These are phyloP conservation scores for Tricholoma matsutake DNA, from an alignment of 768 basidiomycete species.

Conservation along the genomic window DNA sequence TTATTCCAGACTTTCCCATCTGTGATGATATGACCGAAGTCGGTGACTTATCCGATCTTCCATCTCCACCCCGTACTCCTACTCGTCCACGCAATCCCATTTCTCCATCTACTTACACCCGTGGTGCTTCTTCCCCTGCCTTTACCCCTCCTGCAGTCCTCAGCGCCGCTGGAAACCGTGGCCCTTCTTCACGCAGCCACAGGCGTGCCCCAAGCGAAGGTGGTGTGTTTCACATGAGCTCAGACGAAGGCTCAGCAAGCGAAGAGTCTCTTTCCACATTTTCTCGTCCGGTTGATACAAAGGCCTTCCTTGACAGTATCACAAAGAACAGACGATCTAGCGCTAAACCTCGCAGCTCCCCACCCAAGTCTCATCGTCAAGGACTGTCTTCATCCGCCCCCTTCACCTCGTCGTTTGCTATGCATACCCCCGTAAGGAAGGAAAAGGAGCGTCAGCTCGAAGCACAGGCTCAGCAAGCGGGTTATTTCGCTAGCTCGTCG, in stretches of 20 bases:
- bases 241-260: slow-evolving; percentile 45
- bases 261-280: slow-evolving; percentile 5
- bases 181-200: slow-evolving; percentile 38
- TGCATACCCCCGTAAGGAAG: slow-evolving; percentile 11
- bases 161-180: slow-evolving; percentile 5
- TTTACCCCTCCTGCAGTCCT: slow-evolving; percentile 13
- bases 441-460: slow-evolving; percentile 31
- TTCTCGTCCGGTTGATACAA: neutral
- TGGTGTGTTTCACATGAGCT: slow-evolving; percentile 66
- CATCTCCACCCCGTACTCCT: slow-evolving; percentile 41
- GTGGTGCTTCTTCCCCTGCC: neutral
- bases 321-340: neutral
- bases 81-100: slow-evolving; percentile 29
- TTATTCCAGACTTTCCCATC: slow-evolving; percentile 51
- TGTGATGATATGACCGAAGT: slow-evolving; percentile 70
- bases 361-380: neutral
- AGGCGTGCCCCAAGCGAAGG: slow-evolving; percentile 67
- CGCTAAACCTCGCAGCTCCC: neutral
- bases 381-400: neutral
- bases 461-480: slow-evolving; percentile 24
- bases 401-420: neutral
- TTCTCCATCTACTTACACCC: neutral
- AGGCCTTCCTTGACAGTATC: neutral
- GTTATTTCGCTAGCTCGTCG: slow-evolving; percentile 74
- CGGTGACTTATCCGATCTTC: slow-evolving; percentile 40